Conservation (phyloP, 1,284 basidiomycete genomes). For the Ceratorhiza oryzae-sativae region DNA sequence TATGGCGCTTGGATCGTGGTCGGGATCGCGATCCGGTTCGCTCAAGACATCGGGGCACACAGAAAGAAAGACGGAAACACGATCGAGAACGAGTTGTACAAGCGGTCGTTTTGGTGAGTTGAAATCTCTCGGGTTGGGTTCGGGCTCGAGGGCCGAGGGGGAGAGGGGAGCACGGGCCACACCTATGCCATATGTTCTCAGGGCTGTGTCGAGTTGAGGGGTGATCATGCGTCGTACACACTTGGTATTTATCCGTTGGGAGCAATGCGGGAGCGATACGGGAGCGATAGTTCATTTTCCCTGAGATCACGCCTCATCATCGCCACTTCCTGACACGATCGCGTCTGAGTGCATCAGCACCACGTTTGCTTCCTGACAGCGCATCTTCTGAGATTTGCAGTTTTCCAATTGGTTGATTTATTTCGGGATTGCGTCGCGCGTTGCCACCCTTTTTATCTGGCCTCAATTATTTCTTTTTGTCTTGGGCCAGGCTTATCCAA, state of each 20-base stretch:
- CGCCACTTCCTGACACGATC: neutral
- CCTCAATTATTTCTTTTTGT: no score
- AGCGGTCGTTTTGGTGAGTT: slow-evolving; percentile 60
- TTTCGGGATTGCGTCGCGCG: no score
- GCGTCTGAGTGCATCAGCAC: neutral
- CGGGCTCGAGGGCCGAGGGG: neutral
- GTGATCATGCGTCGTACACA: neutral
- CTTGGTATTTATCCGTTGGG: neutral
- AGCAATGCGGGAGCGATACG: no score
- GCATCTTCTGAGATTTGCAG: neutral
- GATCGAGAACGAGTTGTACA: slow-evolving; percentile 60
- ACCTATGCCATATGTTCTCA: neutral
- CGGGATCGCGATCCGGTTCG: slow-evolving; percentile 57
- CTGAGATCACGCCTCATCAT: neutral
- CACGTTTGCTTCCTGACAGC: neutral
- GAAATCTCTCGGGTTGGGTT: neutral
- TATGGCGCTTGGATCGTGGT: slow-evolving; percentile 56
- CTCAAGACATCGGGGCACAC: slow-evolving; percentile 58
- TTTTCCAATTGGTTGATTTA: no score
- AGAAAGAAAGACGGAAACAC: slow-evolving; percentile 51
- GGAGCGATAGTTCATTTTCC: neutral
- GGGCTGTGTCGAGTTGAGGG: neutral
- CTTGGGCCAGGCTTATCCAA: no score
- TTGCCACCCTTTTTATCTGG: no score
- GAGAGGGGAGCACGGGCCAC: neutral